Percentiles rank a stretch among this genome's conserved stretches.
These are phyloP conservation scores for Diddensiella transvaalensis DNA, from an alignment of 805 yeast species.

Conservation along the genomic window DNA sequence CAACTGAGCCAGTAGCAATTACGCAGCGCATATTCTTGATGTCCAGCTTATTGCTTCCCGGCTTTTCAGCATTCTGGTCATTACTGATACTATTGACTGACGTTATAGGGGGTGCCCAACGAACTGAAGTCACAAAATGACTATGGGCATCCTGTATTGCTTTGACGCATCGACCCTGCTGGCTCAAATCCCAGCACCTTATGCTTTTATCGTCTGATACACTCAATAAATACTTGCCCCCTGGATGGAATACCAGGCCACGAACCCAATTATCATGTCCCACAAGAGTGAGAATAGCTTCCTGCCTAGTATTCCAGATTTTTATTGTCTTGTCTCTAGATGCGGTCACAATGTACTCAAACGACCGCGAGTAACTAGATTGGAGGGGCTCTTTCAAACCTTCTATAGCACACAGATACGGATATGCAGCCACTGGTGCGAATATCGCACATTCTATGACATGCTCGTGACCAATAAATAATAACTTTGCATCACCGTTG, in stretches of 20 bases:
- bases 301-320: conserved; percentile 72
- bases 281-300: conserved; percentile 49
- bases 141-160: conserved; percentile 59
- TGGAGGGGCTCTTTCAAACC: conserved; percentile 34
- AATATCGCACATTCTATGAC: conserved; percentile 73
- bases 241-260: conserved; percentile 66
- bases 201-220: conserved; percentile 78
- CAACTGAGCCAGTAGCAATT: conserved; percentile 62
- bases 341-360: conserved; percentile 68
- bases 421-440: conserved; percentile 52
- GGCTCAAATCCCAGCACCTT: conserved; percentile 69
- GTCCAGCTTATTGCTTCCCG: too few species aligned
- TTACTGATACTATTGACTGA: conserved; percentile 27
- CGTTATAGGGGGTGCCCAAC: conserved; percentile 31
- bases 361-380: conserved; percentile 21
- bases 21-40: conserved; percentile 52
- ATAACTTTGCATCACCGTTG: conserved; percentile 63
- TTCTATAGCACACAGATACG: conserved; percentile 45
- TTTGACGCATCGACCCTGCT: conserved; percentile 42
- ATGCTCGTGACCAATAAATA: conserved; percentile 74
- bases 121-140: conserved; percentile 68
- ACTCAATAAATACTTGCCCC: conserved; percentile 63
- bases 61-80: conserved; percentile 24
- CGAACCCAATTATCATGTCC: conserved; percentile 92
- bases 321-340: conserved; percentile 74